These are phyloP conservation scores for Aleurites moluccanus DNA, from an alignment of 441 rosid genomes.

Conservation along the genomic window DNA sequence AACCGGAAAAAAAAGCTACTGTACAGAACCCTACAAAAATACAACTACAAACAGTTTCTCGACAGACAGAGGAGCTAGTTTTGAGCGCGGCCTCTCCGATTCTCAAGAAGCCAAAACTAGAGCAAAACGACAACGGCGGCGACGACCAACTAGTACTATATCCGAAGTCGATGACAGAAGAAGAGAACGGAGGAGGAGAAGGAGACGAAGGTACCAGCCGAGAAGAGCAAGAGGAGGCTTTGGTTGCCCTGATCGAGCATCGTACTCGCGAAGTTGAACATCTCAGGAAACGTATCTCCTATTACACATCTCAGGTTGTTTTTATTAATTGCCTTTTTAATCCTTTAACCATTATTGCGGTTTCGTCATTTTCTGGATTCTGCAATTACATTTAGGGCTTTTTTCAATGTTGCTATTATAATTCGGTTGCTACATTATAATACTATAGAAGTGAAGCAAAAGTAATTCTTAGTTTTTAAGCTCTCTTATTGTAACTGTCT, in stretches of 20 bases:
- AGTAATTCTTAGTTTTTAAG: no score
- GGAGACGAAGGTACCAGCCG: conserved; percentile 33
- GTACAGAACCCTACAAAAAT: background rate
- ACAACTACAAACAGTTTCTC: background rate
- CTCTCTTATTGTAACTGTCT: background rate
- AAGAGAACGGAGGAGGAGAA: conserved; percentile 27
- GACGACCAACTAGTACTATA: background rate
- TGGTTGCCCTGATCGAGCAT: conserved; percentile 73
- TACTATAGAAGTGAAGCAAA: background rate
- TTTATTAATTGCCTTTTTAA: background rate
- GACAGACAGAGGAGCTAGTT: background rate
- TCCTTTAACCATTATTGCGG: background rate
- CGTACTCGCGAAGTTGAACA: conserved; percentile 70
- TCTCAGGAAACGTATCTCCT: conserved; percentile 55
- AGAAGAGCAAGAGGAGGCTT: conserved; percentile 67
- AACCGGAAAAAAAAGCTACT: background rate
- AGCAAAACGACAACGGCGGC: conserved; percentile 10
- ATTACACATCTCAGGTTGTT: conserved; percentile 71
- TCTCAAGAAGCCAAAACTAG: conserved; percentile 38
- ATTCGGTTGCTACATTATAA: background rate
- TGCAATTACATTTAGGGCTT: background rate
- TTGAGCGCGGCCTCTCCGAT: conserved; percentile 37
- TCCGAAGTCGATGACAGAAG: conserved; percentile 12
- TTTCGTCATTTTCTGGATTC: background rate
- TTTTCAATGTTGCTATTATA: background rate